phyloP scores from a whole-genome alignment of 2,329 filamentous ascomycete genomes.

The Cytospora paraplurivora region DNA sequence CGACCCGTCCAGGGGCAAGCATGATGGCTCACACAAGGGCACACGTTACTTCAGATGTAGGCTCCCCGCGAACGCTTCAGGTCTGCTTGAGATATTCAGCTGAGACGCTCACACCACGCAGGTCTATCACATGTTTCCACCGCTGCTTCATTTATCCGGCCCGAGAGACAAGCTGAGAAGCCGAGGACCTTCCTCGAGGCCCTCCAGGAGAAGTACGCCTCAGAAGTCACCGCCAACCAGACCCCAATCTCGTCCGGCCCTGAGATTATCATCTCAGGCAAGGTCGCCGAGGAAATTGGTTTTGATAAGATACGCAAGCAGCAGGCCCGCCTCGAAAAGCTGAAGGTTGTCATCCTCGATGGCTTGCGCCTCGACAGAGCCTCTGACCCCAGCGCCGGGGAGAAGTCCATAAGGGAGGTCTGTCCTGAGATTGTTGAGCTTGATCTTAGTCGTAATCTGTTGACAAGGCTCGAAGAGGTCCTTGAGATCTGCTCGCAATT shows the following conservation, averaged over 20 bases:
- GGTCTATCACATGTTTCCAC: conserved; percentile 65
- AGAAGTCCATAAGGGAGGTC: conserved; percentile 48
- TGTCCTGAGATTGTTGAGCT: conserved; percentile 74
- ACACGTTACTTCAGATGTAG: conserved; percentile 82
- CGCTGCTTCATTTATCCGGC: conserved; percentile 84
- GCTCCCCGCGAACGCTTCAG: conserved; percentile 29
- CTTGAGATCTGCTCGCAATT: conserved; percentile 72
- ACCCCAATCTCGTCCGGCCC: conserved; percentile 40
- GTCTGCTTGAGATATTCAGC: conserved; percentile 12
- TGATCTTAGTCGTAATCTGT: conserved; percentile 82
- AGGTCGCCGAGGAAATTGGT: conserved; percentile 89
- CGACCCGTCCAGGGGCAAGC: conserved; percentile 81
- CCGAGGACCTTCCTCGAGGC: conserved; percentile 77
- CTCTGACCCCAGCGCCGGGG: conserved; percentile 37
- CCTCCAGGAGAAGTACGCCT: conserved; percentile 80
- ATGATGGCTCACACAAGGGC: conserved; percentile 81
- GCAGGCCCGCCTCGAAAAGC: conserved; percentile 74
- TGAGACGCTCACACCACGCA: conserved; percentile 33
- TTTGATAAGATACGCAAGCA: conserved; percentile 89
- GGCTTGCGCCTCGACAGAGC: conserved; percentile 62
- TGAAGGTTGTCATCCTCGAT: conserved; percentile 82
- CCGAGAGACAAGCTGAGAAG: conserved; percentile 68
- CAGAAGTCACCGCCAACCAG: conserved; percentile 47
- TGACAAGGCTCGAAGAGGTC: conserved; percentile 68
- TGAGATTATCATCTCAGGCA: conserved; percentile 71